These are phyloP conservation scores for Triangularia setosa DNA, from an alignment of 2,329 filamentous ascomycete species.

Conservation along the genomic window DNA sequence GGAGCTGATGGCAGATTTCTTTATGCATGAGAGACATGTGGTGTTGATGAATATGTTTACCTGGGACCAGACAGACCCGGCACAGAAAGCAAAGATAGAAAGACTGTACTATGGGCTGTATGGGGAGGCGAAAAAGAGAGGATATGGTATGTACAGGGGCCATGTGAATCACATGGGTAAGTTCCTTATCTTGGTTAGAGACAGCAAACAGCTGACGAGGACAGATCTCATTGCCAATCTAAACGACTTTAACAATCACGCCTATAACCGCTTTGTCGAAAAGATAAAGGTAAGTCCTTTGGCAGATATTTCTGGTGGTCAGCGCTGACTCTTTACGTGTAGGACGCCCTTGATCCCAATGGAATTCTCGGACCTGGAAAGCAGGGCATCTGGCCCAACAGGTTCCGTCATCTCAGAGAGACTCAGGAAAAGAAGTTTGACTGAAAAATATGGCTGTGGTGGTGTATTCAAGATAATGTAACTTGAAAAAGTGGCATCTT, in stretches of 20 bases:
- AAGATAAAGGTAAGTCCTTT: conserved; percentile 34
- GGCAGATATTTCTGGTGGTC: not conserved
- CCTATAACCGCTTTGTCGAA: conserved; percentile 37
- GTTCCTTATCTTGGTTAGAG: conserved; percentile 8
- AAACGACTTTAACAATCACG: conserved; percentile 37
- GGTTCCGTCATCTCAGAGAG: conserved; percentile 24
- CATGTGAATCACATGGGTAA: conserved; percentile 40
- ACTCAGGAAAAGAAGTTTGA: conserved; percentile 4
- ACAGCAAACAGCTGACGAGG: conserved; percentile 1
- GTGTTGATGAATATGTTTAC: conserved; percentile 47
- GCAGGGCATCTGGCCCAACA: conserved; percentile 37
- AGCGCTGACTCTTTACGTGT: conserved; percentile 6
- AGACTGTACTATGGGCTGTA: conserved; percentile 34
- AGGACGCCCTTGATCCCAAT: conserved; percentile 36
- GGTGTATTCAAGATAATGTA: too few relatives aligned
- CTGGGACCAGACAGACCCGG: conserved; percentile 41
- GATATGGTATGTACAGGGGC: conserved; percentile 37
- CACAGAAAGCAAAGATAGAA: conserved; percentile 36
- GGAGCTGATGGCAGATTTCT: conserved; percentile 45
- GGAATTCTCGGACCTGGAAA: conserved; percentile 38
- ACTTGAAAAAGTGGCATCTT: too few relatives aligned
- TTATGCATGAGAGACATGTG: conserved; percentile 45
- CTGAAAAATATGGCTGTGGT: too few relatives aligned
- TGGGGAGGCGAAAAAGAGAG: conserved; percentile 32
- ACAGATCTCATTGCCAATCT: conserved; percentile 36